Conservation (phyloP, 2,329 filamentous ascomycete genomes). For the Xylaria multiplex region DNA sequence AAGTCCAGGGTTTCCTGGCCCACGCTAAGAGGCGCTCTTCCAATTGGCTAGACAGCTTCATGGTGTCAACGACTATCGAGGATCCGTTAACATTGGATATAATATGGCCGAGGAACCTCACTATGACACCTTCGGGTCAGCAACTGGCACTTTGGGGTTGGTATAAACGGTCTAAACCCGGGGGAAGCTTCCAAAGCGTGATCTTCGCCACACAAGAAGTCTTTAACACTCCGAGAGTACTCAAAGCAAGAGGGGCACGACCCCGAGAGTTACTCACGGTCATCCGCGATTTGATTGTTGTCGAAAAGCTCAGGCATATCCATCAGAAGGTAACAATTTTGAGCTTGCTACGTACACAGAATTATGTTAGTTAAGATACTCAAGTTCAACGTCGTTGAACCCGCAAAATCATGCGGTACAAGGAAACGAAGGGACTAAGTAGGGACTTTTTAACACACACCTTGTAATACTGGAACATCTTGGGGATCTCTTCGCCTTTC, state of each 20-base stretch:
- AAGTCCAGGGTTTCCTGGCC: slow-evolving; percentile 27
- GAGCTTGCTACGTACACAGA: slow-evolving; percentile 2
- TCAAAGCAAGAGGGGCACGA: too few relatives aligned
- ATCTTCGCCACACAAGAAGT: too few relatives aligned
- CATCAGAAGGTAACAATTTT: slow-evolving; percentile 43
- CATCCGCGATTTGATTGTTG: slow-evolving; percentile 46
- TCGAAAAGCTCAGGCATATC: slow-evolving; percentile 49
- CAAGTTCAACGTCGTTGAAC: neutral
- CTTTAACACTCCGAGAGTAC: too few relatives aligned
- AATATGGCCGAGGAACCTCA: slow-evolving; percentile 51
- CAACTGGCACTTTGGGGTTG: too few relatives aligned
- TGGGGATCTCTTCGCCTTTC: slow-evolving; percentile 30
- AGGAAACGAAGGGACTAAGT: neutral
- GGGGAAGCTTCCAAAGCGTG: too few relatives aligned
- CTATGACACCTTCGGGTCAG: too few relatives aligned
- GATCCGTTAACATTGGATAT: slow-evolving; percentile 47
- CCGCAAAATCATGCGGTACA: neutral
- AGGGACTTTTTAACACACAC: neutral
- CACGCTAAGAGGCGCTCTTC: slow-evolving; percentile 32
- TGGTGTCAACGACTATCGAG: slow-evolving; percentile 41
- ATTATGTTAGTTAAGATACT: neutral
- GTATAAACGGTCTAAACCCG: too few relatives aligned
- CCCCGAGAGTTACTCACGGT: slow-evolving; percentile 21
- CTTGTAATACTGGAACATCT: slow-evolving; percentile 37
- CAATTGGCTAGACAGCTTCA: slow-evolving; percentile 36